Evolutionary conservation across 2,329 filamentous ascomycete species (phyloP), one percentile per base, ranked within the genome.

Genomic region (Fusarium sambucinum): DNA sequence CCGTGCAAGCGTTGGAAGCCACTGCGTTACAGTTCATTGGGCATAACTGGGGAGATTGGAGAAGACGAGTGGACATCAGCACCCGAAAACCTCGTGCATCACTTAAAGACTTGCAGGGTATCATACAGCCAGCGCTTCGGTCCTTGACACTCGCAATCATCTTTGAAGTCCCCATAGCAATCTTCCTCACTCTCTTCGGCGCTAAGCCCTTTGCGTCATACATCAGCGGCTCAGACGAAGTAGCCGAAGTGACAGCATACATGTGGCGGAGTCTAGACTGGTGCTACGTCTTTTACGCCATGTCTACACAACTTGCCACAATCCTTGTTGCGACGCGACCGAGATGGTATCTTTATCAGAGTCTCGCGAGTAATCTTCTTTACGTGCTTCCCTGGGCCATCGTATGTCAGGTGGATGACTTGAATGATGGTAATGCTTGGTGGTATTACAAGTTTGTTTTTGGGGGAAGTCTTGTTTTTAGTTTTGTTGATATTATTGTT

Each of bases 371-470:
- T 9, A 93, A 92, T 70, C 47, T 93, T 0, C 75, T 90, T 0
- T 92, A 89, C 73, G 89, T 92, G 0, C 77, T 93, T 4, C 90
- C 90, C 0, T 93, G 90, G 89, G 89, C 90, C 0, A 86, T 93
- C 40, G 88, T 85, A 0, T 88, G 85, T 61, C 85, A 83, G 51
- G 80, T 78, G 6, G 78, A 77, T n/a, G 55, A 77, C 3, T 77
- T 90, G 45, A 81, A 83, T 9, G 74, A 80, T 5, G 77, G 77
- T 0, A 85, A 88, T 70, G 89, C 90, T 1, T 92, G 89, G 90
- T 88, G 82, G 0, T 92, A 89, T 73, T 87, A 92, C 69, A 82
- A 85, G 1, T 75, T 90, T 27, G 86, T 92, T 0, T 92, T 92
- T 78, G 89, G 89, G 0, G 90, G 90, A 0, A 89, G 87, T 66